Evolutionary conservation across 345 rosid genomes (phyloP), one percentile per base, ranked within the genome.

Genomic region (Hibiscus syriacus): DNA sequence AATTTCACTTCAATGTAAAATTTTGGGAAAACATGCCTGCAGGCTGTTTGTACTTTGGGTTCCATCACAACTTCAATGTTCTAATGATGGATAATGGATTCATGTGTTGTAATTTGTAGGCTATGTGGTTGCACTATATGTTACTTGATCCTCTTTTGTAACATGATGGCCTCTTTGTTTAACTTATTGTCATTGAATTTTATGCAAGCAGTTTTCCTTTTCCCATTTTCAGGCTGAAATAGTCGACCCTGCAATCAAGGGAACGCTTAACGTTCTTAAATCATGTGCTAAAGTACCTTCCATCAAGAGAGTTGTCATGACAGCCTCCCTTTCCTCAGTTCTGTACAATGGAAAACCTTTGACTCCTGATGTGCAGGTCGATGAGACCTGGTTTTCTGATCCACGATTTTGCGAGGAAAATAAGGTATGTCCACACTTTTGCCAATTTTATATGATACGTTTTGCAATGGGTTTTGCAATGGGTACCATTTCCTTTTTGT

Each of bases 321-420:
- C 90, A 16, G 82, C 90, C 17, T 86, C 90, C 38, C 77, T 48
- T 7, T 38, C 77, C 32, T 64, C 84, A 12, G 82, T 77, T 76
- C 0, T 53, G 22, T 12, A 6, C 75, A 73, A 66, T 30, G 77
- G 66, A 64, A 79, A 70, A 13, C 79, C 81, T 69, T 14, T 74
- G n/a, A 69, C 59, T 3, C 56, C 81, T 5, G 78, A 71, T 29
- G 64, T 71, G 6, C 36, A 76, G 7, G 76, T 84, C 26, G 86
- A 84, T 38, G 88, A 86, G 72, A 70, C 78, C 38, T 80, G 82
- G 81, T 74, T 73, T 69, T 82, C 88, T 0, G 77, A 82, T 74
- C 69, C 80, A 38, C 70, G 9, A 53, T 14, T 72, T 5, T 81
- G 79, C 64, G 27, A 6, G 67, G 55, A 77, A 49, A 6, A 23